Conservation (phyloP, 2,329 filamentous ascomycete species). For the Aspergillus quadrilineatus region DNA sequence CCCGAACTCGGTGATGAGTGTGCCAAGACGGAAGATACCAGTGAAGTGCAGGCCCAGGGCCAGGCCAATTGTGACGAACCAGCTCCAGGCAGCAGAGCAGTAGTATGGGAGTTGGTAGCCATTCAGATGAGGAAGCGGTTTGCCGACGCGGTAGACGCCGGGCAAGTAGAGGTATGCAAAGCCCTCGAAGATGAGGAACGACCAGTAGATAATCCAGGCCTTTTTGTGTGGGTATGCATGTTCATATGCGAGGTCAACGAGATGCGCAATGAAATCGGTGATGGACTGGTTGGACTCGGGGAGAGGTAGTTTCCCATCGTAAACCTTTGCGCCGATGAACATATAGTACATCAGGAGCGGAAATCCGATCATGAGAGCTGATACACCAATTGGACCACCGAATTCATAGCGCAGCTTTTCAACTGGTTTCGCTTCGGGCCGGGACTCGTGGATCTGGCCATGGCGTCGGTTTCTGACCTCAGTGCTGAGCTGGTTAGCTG, state of each 20-base stretch:
- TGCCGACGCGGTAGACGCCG: constrained; percentile 82
- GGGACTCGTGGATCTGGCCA: not conserved
- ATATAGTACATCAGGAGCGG: constrained; percentile 96
- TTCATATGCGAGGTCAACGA: constrained; percentile 71
- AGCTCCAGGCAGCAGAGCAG: constrained; percentile 82
- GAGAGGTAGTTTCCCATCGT: constrained; percentile 75
- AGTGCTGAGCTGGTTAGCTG: not conserved
- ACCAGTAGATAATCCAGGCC: constrained; percentile 94
- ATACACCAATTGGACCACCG: constrained; percentile 74
- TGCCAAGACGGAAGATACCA: constrained; percentile 82
- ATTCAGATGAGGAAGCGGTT: constrained; percentile 75
- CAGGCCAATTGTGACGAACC: constrained; percentile 77
- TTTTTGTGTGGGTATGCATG: constrained; percentile 77
- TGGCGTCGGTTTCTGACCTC: not conserved
- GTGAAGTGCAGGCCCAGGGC: constrained; percentile 71
- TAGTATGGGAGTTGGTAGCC: constrained; percentile 88
- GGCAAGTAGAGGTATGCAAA: constrained; percentile 80
- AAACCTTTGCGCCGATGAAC: constrained; percentile 94
- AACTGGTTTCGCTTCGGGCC: not conserved
- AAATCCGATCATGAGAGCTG: constrained; percentile 83
- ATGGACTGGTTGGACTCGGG: constrained; percentile 64
- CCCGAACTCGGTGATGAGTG: constrained; percentile 89
- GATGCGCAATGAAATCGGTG: constrained; percentile 66
- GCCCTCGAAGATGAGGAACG: constrained; percentile 80
- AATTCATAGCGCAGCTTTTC: constrained; percentile 61